Conservation (phyloP, 1,284 basidiomycete species). For the Tilletiaria anomala region DNA sequence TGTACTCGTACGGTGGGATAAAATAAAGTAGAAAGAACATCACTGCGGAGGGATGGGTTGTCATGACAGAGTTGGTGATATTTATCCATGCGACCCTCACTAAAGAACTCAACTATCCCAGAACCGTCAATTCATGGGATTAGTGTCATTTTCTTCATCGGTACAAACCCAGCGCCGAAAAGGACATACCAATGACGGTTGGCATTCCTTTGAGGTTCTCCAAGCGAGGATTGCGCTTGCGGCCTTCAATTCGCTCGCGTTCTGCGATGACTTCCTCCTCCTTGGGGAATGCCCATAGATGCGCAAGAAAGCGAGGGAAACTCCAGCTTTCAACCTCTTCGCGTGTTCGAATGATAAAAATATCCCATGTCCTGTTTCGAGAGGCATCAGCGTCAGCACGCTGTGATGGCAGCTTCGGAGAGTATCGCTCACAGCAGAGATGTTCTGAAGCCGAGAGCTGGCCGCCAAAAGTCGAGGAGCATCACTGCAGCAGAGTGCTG, state of each 20-base stretch:
- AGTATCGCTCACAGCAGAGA: too few species aligned
- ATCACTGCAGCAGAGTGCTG: too few species aligned
- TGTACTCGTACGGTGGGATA: slow-evolving; percentile 26
- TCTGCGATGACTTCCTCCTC: slow-evolving; percentile 25
- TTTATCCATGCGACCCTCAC: too few species aligned
- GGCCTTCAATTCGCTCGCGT: slow-evolving; percentile 18
- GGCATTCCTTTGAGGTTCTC: slow-evolving; percentile 26
- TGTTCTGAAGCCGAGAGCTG: slow-evolving; percentile 34
- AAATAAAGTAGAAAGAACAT: slow-evolving; percentile 23
- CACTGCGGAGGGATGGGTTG: too few species aligned
- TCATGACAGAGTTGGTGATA: too few species aligned
- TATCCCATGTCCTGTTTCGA: slow-evolving; percentile 38
- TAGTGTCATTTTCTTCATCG: too few species aligned
- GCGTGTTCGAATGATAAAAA: slow-evolving; percentile 26
- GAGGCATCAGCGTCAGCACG: too few species aligned
- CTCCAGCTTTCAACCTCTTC: slow-evolving; percentile 29
- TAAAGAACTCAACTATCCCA: too few species aligned
- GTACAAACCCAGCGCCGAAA: slow-evolving; percentile 4
- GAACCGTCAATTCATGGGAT: too few species aligned
- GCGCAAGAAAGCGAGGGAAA: slow-evolving; percentile 23
- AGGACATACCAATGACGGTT: slow-evolving; percentile 21
- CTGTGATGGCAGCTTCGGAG: too few species aligned
- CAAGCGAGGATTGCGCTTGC: slow-evolving; percentile 14
- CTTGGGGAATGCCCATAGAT: slow-evolving; percentile 36
- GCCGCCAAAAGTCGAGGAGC: slow-evolving; percentile 34